phyloP scores from a whole-genome alignment of 495 filamentous ascomycete species.

The Filosporella fistucella region DNA sequence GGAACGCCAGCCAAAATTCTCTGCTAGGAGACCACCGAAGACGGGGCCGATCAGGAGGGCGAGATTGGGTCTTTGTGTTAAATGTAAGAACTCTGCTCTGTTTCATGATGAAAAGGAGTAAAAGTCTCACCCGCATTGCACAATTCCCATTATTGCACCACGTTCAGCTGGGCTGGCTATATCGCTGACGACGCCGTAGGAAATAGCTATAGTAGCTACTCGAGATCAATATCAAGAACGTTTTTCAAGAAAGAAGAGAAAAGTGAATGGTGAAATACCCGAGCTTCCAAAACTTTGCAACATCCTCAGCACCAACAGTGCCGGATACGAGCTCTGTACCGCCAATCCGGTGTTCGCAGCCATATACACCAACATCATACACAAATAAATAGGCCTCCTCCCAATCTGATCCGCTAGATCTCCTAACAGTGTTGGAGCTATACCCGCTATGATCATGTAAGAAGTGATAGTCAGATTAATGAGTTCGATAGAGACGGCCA shows the following conservation, averaged over 20 bases:
- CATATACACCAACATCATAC: slow-evolving; percentile 47
- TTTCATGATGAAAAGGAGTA: too few relatives aligned
- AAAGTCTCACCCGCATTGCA: slow-evolving; percentile 32
- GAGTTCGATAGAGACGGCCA: slow-evolving; percentile 44
- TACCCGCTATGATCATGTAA: slow-evolving; percentile 33
- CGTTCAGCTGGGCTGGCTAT: slow-evolving; percentile 44
- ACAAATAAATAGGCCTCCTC: slow-evolving; percentile 48
- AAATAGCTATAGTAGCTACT: slow-evolving; percentile 39
- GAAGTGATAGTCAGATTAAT: slow-evolving; percentile 63
- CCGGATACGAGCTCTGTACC: slow-evolving; percentile 42
- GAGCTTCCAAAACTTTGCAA: slow-evolving; percentile 47
- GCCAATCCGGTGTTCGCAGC: slow-evolving; percentile 50
- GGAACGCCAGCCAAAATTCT: slow-evolving; percentile 69
- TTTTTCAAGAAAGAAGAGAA: background rate
- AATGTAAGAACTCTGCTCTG: too few relatives aligned
- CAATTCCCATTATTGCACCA: slow-evolving; percentile 41
- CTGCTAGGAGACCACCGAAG: slow-evolving; percentile 64
- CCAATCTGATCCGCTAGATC: slow-evolving; percentile 50
- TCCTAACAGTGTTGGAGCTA: slow-evolving; percentile 53
- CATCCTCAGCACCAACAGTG: slow-evolving; percentile 45
- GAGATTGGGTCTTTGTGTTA: too few relatives aligned
- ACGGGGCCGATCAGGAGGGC: slow-evolving; percentile 70
- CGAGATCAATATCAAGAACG: background rate
- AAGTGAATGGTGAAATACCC: slow-evolving; percentile 8
- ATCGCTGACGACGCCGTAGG: slow-evolving; percentile 52